phyloP scores from a whole-genome alignment of 106 monocot genomes.

The Phalaenopsis aphrodite region DNA sequence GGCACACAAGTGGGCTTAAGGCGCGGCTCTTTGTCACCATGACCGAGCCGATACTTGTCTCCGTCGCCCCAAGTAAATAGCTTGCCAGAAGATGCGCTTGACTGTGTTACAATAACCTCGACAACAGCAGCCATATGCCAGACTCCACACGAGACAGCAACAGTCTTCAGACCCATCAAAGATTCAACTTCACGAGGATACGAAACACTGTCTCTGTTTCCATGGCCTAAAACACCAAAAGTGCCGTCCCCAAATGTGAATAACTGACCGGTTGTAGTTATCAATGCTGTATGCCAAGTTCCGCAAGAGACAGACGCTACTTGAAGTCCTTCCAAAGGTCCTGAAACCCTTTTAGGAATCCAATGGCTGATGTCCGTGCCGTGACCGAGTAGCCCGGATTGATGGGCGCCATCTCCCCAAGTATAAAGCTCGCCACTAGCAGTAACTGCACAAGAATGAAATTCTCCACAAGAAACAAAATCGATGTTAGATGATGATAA shows the following conservation, averaged over 20 bases:
- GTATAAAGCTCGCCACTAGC: constrained; percentile 74
- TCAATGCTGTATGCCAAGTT: constrained; percentile 92
- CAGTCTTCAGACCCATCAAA: constrained; percentile 80
- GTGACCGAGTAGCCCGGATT: constrained; percentile 82
- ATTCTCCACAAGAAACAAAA: constrained; percentile 81
- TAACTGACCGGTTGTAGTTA: constrained; percentile 64
- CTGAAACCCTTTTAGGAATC: constrained; percentile 90
- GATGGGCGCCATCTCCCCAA: constrained; percentile 92
- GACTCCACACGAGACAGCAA: constrained; percentile 87
- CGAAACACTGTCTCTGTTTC: constrained; percentile 56
- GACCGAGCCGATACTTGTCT: constrained; percentile 89
- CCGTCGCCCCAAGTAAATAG: constrained; percentile 98
- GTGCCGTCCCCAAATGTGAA: constrained; percentile 97
- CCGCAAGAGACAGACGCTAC: constrained; percentile 76
- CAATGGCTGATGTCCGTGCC: constrained; percentile 76
- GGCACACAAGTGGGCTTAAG: constrained; percentile 90
- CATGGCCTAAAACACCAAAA: constrained; percentile 88
- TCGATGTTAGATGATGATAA: constrained; percentile 45
- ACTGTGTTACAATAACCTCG: constrained; percentile 82
- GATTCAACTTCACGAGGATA: constrained; percentile 89
- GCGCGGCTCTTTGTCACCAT: constrained; percentile 75
- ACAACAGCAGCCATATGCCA: constrained; percentile 95
- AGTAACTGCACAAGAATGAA: constrained; percentile 89
- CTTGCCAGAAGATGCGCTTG: constrained; percentile 77
- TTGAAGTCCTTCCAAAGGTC: constrained; percentile 72